phyloP scores from a whole-genome alignment of 1,284 basidiomycete genomes.

The Ustilago trichophora region DNA sequence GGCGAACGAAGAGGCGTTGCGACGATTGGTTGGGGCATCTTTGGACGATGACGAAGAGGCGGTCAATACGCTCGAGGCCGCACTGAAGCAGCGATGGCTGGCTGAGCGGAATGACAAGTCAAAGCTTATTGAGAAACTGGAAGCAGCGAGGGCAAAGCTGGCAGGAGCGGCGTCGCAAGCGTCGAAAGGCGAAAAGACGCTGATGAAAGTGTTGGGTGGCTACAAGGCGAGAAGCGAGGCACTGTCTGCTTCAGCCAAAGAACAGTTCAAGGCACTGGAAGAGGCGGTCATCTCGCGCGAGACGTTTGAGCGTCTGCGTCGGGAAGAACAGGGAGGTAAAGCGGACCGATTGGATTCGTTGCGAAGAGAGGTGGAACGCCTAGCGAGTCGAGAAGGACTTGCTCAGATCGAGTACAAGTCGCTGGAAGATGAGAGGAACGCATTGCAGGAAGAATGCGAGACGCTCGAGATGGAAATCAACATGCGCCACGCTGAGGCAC shows the following conservation, averaged over 20 bases:
- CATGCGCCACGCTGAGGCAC: conserved; percentile 60
- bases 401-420: conserved; percentile 53
- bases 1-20: conserved; percentile 80
- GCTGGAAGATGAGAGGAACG: conserved; percentile 40
- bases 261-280: conserved; percentile 35
- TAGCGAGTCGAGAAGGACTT: conserved; percentile 47
- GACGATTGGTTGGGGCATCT: conserved; percentile 59
- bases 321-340: conserved; percentile 52
- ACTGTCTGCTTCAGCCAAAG: conserved; percentile 70
- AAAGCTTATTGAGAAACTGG: conserved; percentile 74
- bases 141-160: conserved; percentile 78
- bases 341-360: conserved; percentile 54
- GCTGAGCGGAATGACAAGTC: conserved; percentile 67
- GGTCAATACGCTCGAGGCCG: conserved; percentile 68
- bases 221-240: conserved; percentile 82
- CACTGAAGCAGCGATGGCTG: conserved; percentile 72
- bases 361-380: conserved; percentile 48
- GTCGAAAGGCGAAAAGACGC: conserved; percentile 89
- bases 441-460: conserved; percentile 53
- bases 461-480: conserved; percentile 57
- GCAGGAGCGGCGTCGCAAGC: conserved; percentile 82
- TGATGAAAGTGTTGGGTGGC: conserved; percentile 85
- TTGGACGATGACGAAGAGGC: conserved; percentile 70
- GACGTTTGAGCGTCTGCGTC: conserved; percentile 52
- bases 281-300: conserved; percentile 43